Conservation (phyloP, 1,284 basidiomycete genomes). For the Melampsora larici-populina region DNA sequence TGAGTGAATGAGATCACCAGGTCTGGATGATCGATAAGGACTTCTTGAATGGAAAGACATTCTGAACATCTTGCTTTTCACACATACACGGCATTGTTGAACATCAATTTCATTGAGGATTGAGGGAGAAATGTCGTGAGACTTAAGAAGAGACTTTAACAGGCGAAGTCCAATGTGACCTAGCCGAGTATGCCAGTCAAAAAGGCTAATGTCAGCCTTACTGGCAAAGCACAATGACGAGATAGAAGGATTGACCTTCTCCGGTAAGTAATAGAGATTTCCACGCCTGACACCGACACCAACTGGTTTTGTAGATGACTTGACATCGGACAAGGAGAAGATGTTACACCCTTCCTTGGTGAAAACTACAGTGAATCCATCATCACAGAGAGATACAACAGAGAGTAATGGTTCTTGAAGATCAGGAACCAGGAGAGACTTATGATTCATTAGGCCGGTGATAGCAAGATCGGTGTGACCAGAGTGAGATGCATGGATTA, state of each 20-base stretch:
- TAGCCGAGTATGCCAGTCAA: not conserved
- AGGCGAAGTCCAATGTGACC: constrained; percentile 1
- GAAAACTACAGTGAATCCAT: not conserved
- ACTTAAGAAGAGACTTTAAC: constrained; percentile 1
- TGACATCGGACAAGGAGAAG: not conserved
- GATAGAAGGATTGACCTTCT: not conserved
- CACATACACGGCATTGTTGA: constrained; percentile 1
- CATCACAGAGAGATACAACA: not conserved
- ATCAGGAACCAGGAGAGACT: constrained; percentile 8
- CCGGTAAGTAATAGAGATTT: constrained; percentile 12
- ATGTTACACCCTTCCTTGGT: not conserved
- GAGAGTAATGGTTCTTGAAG: too few relatives aligned
- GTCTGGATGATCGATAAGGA: not conserved
- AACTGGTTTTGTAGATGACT: not conserved
- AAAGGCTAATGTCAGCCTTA: too few relatives aligned
- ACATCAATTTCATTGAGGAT: constrained; percentile 1
- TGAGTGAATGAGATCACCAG: not conserved
- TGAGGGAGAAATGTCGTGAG: not conserved
- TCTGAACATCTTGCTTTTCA: constrained; percentile 2
- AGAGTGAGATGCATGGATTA: constrained; percentile 8
- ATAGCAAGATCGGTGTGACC: not conserved
- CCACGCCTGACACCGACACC: not conserved
- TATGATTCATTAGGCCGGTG: not conserved
- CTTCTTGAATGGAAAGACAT: not conserved
- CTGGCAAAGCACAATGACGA: too few relatives aligned